Conservation (phyloP, 2,329 filamentous ascomycete genomes). For the Fusarium chuoi region DNA sequence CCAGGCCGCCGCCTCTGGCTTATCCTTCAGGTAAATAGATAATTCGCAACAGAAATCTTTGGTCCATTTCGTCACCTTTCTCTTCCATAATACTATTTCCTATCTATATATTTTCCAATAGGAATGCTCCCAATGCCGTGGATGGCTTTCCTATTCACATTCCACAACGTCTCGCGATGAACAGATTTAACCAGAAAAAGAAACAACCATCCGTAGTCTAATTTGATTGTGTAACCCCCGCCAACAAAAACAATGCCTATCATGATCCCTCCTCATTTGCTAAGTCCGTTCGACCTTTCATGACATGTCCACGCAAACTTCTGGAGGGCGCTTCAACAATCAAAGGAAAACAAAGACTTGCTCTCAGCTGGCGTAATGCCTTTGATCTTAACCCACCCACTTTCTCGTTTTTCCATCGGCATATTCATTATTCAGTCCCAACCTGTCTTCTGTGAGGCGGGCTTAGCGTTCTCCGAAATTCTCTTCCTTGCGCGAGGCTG, state of each 20-base stretch:
- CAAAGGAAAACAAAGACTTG: slow-evolving; percentile 31
- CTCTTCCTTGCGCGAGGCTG: slow-evolving; percentile 1
- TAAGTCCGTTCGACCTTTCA: slow-evolving; percentile 15
- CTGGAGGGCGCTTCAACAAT: slow-evolving; percentile 23
- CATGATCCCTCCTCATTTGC: slow-evolving; percentile 38
- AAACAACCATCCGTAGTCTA: slow-evolving; percentile 47
- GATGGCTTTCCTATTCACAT: slow-evolving; percentile 31
- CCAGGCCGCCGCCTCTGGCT: not conserved
- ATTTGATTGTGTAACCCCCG: slow-evolving; percentile 42
- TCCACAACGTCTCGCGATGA: slow-evolving; percentile 37
- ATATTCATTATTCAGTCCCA: slow-evolving; percentile 11
- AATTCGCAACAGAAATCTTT: not conserved
- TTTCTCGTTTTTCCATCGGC: slow-evolving; percentile 22
- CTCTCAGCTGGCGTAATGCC: slow-evolving; percentile 26
- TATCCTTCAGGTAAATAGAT: too few relatives aligned
- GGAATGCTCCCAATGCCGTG: slow-evolving; percentile 15
- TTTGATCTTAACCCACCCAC: slow-evolving; percentile 31
- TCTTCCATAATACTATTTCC: slow-evolving; percentile 31
- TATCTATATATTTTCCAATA: slow-evolving; percentile 38
- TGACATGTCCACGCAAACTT: slow-evolving; percentile 7
- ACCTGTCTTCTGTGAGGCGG: slow-evolving; percentile 11
- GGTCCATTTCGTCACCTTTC: slow-evolving; percentile 19
- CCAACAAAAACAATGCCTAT: slow-evolving; percentile 43
- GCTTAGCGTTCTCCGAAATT: slow-evolving; percentile 3
- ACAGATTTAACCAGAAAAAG: slow-evolving; percentile 44